Evolutionary conservation across 495 filamentous ascomycete genomes (phyloP).

Genomic region (Penicillium tannophilum): DNA sequence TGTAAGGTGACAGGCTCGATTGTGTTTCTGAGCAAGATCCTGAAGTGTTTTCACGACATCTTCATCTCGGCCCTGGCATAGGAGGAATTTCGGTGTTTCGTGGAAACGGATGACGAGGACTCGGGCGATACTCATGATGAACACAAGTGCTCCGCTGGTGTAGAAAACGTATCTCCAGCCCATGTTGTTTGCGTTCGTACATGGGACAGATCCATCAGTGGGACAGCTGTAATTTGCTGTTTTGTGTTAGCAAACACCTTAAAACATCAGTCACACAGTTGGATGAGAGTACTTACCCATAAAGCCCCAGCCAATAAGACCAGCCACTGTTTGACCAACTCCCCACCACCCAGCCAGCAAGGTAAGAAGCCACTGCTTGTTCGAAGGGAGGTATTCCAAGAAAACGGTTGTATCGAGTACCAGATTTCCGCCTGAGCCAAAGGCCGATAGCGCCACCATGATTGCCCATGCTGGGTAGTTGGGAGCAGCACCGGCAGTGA

Average conservation of each 20-base stretch:
- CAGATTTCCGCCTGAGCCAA: slow-evolving; percentile 24
- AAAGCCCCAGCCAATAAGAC: slow-evolving; percentile 21
- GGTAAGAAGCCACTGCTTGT: slow-evolving; percentile 27
- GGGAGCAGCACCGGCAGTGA: slow-evolving; percentile 20
- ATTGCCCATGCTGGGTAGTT: slow-evolving; percentile 17
- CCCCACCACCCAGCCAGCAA: slow-evolving; percentile 27
- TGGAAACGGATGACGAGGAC: slow-evolving; percentile 24
- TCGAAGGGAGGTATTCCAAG: slow-evolving; percentile 21
- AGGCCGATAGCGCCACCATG: slow-evolving; percentile 21
- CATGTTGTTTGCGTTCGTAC: slow-evolving; percentile 24
- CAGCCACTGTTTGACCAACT: slow-evolving; percentile 22
- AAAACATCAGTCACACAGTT: too few species aligned
- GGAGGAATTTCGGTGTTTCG: slow-evolving; percentile 23
- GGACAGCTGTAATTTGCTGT: slow-evolving; percentile 23
- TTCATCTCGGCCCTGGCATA: slow-evolving; percentile 21
- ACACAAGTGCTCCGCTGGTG: slow-evolving; percentile 19
- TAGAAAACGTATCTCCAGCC: slow-evolving; percentile 26
- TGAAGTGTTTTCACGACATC: slow-evolving; percentile 17
- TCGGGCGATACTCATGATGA: slow-evolving; percentile 20
- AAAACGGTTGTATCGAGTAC: slow-evolving; percentile 24
- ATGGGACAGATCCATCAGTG: slow-evolving; percentile 13
- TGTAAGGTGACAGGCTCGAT: slow-evolving; percentile 15
- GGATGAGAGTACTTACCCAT: slow-evolving; percentile 14
- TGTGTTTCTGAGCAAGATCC: slow-evolving; percentile 18
- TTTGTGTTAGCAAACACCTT: not conserved